Conservation (phyloP, 208 protist species). For the Phytomonas francai region DNA sequence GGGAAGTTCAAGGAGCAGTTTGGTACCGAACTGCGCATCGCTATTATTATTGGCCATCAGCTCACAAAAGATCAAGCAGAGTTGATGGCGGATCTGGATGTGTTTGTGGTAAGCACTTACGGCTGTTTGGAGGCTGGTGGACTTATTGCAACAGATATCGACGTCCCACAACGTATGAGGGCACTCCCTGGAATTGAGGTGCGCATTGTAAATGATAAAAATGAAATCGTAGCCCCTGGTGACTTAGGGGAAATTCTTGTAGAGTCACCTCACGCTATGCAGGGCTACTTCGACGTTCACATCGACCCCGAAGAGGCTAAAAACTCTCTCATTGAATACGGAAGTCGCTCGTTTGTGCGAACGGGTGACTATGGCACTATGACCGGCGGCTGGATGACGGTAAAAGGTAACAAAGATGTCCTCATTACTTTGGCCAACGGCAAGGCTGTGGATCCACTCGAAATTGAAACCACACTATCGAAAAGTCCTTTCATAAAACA, state of each 20-base stretch:
- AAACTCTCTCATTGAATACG: slow-evolving; percentile 84
- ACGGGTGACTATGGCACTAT: slow-evolving; percentile 85
- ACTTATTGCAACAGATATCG: slow-evolving; percentile 81
- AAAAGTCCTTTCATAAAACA: slow-evolving; percentile 87
- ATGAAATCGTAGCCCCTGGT: slow-evolving; percentile 84
- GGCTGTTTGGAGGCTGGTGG: slow-evolving; percentile 85
- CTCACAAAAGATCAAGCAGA: slow-evolving; percentile 82
- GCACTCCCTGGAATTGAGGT: slow-evolving; percentile 83
- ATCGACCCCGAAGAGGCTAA: slow-evolving; percentile 82
- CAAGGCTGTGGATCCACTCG: slow-evolving; percentile 73
- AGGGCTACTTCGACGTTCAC: slow-evolving; percentile 88
- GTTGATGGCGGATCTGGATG: slow-evolving; percentile 84
- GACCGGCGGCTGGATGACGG: slow-evolving; percentile 77
- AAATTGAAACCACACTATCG: slow-evolving; percentile 63
- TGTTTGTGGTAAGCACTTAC: slow-evolving; percentile 87
- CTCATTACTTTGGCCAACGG: slow-evolving; percentile 77
- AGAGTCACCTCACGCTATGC: slow-evolving; percentile 83
- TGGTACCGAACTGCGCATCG: slow-evolving; percentile 75
- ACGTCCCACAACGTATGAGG: slow-evolving; percentile 85
- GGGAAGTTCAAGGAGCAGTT: slow-evolving; percentile 89
- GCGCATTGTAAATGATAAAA: slow-evolving; percentile 86
- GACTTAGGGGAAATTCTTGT: slow-evolving; percentile 83
- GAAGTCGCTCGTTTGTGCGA: slow-evolving; percentile 83
- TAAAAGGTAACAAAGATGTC: slow-evolving; percentile 81
- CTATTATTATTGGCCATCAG: slow-evolving; percentile 75